Percentiles rank a stretch among this genome's conserved stretches.
These are phyloP conservation scores for Cryptosporidium andersoni DNA, from an alignment of 169 alveolate species.

Conservation along the genomic window DNA sequence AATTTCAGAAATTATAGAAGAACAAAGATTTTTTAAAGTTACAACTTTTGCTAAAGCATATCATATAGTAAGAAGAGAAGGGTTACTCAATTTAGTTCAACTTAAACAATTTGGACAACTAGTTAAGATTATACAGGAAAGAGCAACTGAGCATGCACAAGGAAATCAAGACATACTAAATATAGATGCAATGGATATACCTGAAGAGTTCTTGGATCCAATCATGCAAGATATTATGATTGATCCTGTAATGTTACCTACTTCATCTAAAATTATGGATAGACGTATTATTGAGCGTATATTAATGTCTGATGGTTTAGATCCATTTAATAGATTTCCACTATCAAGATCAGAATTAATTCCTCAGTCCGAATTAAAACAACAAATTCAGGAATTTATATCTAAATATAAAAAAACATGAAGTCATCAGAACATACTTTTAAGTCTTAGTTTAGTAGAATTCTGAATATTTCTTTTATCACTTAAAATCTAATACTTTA, in stretches of 20 bases:
- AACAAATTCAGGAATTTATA: constrained; percentile 79
- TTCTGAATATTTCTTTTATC: no score
- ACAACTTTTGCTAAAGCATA: constrained; percentile 79
- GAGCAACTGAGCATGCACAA: constrained; percentile 59
- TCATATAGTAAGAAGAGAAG: constrained; percentile 82
- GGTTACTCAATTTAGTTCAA: constrained; percentile 51
- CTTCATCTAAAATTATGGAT: constrained; percentile 88
- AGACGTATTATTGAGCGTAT: constrained; percentile 89
- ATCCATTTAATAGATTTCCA: constrained; percentile 91
- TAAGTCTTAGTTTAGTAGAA: not conserved
- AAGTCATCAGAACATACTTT: not conserved
- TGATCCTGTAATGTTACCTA: constrained; percentile 91
- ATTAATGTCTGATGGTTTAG: constrained; percentile 90
- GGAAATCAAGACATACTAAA: constrained; percentile 30
- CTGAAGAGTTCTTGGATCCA: constrained; percentile 91
- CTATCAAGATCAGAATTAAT: constrained; percentile 85
- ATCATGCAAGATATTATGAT: constrained; percentile 89
- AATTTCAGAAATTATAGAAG: constrained; percentile 72
- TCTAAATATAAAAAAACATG: constrained; percentile 12
- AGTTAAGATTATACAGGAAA: constrained; percentile 64
- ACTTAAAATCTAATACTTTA: no score
- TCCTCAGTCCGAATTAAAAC: constrained; percentile 86
- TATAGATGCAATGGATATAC: constrained; percentile 82
- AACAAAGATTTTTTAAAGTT: constrained; percentile 83
- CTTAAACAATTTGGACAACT: constrained; percentile 67